Conservation (phyloP, 306 rosid genomes). For the Cucumis sativus region Cucumber_9930_V3 NC_026655.2:5722501-5723000, state of each 20-base stretch:
- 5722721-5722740: background rate
- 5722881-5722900: constrained; percentile 73
- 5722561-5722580: background rate
- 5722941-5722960: constrained; percentile 78
- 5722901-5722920: constrained; percentile 65
- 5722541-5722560: background rate
- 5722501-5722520: background rate
- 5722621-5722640: background rate
- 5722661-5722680: background rate
- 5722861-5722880: constrained; percentile 83
- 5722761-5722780: background rate
- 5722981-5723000: constrained; percentile 78
- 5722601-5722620: background rate
- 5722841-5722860: constrained; percentile 44
- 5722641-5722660: background rate
- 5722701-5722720: background rate
- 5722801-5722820: background rate
- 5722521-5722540: background rate
- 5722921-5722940: constrained; percentile 62
- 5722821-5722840: background rate
- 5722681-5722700: background rate
- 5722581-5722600: background rate
- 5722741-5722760: background rate
- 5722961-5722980: constrained; percentile 60
- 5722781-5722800: background rate